These are phyloP conservation scores for Paralagenidium karlingii DNA, from an alignment of 352 stramenopile species.

Conservation along the genomic window DNA sequence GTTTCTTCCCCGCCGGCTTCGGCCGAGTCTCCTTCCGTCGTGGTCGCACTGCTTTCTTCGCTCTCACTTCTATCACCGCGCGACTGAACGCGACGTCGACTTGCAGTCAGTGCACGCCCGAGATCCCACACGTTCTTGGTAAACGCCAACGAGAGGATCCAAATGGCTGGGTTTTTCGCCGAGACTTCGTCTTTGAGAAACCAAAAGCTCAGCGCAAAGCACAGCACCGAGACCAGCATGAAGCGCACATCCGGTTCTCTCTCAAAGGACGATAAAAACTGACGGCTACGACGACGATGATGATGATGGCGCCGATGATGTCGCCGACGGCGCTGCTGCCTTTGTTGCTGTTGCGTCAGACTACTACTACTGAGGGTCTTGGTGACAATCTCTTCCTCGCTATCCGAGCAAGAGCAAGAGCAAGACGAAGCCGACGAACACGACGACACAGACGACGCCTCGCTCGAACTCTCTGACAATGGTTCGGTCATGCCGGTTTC, in stretches of 20 bases:
- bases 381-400: too few species aligned
- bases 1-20: not conserved
- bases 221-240: slow-evolving; percentile 40
- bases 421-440: too few species aligned
- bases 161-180: slow-evolving; percentile 54
- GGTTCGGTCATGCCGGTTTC: too few species aligned
- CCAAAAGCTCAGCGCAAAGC: slow-evolving; percentile 54
- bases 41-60: not conserved
- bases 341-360: not conserved
- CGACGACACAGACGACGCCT: too few species aligned
- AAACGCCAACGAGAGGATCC: slow-evolving; percentile 57
- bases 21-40: not conserved
- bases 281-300: too few species aligned
- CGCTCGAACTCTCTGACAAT: too few species aligned
- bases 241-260: slow-evolving; percentile 27
- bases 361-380: not conserved
- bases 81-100: not conserved
- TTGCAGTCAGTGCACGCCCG: slow-evolving; percentile 1
- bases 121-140: slow-evolving; percentile 62
- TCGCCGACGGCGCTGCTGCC: not conserved
- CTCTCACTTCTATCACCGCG: not conserved
- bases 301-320: too few species aligned
- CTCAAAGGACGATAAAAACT: not conserved
- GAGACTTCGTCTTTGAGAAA: slow-evolving; percentile 73
- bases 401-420: too few species aligned